Evolutionary conservation across 192 early-diverging fungal species (phyloP).

Genomic region (Geranomyces michiganensis): DNA sequence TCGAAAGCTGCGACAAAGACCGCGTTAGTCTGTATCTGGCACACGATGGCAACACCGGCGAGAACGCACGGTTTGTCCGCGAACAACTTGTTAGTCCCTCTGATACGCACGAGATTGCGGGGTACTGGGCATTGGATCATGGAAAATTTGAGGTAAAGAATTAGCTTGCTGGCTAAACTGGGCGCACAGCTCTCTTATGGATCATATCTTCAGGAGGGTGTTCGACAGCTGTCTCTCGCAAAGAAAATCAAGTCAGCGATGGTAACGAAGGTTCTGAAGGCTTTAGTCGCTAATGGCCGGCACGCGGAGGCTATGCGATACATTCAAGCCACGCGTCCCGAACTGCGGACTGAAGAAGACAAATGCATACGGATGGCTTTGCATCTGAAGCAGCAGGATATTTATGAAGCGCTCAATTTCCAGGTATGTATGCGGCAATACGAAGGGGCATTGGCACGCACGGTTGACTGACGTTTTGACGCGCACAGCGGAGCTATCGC

Average conservation of each 20-base stretch:
- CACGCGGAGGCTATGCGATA: not conserved
- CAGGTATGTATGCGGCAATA: no score
- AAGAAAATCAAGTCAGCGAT: not conserved
- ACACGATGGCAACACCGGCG: not conserved
- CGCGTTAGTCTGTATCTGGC: not conserved
- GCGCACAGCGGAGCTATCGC: no score
- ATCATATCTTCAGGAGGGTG: no score
- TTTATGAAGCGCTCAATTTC: not conserved
- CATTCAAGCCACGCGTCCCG: not conserved
- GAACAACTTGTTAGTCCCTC: not conserved
- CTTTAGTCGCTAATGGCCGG: not conserved
- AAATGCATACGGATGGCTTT: not conserved
- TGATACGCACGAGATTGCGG: not conserved
- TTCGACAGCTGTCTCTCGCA: no score
- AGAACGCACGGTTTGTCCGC: not conserved
- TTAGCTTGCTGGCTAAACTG: not conserved
- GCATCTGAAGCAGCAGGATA: not conserved
- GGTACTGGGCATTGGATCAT: constrained; percentile 2
- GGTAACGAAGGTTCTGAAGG: not conserved
- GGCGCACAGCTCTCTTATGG: not conserved
- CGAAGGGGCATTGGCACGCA: no score
- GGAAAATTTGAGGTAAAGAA: not conserved
- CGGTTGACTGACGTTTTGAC: no score
- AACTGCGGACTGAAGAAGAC: not conserved
- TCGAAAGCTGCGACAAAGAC: not conserved